Evolutionary conservation across 192 early-diverging fungal genomes (phyloP).

Genomic region (Jimgerdemannia lactiflua): DNA sequence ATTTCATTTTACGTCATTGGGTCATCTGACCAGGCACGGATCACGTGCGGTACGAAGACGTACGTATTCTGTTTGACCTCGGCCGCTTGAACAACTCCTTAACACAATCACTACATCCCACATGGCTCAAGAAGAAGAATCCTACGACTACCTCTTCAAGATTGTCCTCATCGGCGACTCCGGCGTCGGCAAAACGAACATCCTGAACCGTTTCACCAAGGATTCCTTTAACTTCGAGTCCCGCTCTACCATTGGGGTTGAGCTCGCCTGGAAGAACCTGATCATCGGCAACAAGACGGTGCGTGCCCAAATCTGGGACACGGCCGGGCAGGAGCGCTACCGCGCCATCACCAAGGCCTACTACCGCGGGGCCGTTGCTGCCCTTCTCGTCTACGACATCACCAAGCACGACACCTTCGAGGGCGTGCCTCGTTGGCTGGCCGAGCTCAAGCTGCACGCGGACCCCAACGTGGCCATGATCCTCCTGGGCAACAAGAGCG

Average conservation of each 20-base stretch:
- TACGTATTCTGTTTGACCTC: too few species aligned
- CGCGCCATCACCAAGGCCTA: slow-evolving; percentile 92
- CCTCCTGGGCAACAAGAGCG: slow-evolving; percentile 95
- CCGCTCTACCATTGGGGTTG: slow-evolving; percentile 41
- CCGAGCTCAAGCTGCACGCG: slow-evolving; percentile 94
- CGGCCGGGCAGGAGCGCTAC: slow-evolving; percentile 92
- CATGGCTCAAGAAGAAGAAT: slow-evolving; percentile 16
- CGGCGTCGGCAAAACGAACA: slow-evolving; percentile 49
- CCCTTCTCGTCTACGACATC: slow-evolving; percentile 80
- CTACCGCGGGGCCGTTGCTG: slow-evolving; percentile 97
- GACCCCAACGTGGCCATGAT: slow-evolving; percentile 96
- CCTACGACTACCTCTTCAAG: slow-evolving; percentile 43
- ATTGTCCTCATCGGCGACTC: slow-evolving; percentile 68
- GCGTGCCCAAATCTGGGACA: slow-evolving; percentile 78
- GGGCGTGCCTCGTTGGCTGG: slow-evolving; percentile 93
- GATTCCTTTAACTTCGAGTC: slow-evolving; percentile 41
- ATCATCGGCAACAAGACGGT: slow-evolving; percentile 48
- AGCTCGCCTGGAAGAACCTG: slow-evolving; percentile 31
- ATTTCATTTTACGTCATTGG: too few species aligned
- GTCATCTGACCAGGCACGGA: too few species aligned
- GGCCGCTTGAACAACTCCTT: too few species aligned
- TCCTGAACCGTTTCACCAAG: slow-evolving; percentile 38
- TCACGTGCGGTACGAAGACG: too few species aligned
- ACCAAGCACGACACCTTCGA: slow-evolving; percentile 68
- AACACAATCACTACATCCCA: too few species aligned